Base-by-base conservation (phyloP, 257 asterid genomes). In the Marsdenia floribunda region DNA sequence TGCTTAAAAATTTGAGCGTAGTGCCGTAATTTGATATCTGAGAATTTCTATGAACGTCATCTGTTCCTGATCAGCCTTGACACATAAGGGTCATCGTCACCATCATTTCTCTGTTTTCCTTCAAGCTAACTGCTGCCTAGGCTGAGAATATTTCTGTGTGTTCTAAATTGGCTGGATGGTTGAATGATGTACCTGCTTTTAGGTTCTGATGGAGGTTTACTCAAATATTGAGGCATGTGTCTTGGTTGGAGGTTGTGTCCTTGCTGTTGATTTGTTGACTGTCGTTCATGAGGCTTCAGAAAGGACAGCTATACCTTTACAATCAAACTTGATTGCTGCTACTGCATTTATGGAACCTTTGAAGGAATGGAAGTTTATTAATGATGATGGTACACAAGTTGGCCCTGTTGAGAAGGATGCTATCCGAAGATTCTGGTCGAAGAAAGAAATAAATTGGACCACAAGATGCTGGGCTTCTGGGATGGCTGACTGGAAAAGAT, bases 321-420 rank as follows among this genome's bases (percentile, higher is more conserved):
- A 95, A 83, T 95, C 98, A 57, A 95, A 95, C 80, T 83, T 95
- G 86, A 92, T 95, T 77, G 99, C 99, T 75, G 96, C 99, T 79
- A 84, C 90, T 87, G 97, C 99, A 73, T 95, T 95, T 82, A 90
- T 89, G 96, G 99, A 95, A 79, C 99, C 99, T 18, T 74, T 86
- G 75, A 95, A 95, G 87, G 97, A 92, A 83, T 95, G 99, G 99
- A 89, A 84, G 93, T 87, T 88, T 79, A 81, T 85, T 12, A 86
- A 90, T 87, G 88, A 85, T 79, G 89, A 88, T 80, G 91, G 96
- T 66, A 80, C 75, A 54, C 86, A 95, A 86, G 88, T 87, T 82
- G 99, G 99, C 72, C 99, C 98, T 13, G 89, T 95, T 74, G 99
- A 95, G 92, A 95, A 95, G 86, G 98, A 95, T 58, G 91, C 99